Percentiles rank a stretch among this genome's conserved stretches.
Conservation (phyloP, 164 flowering plant genomes). For the Kalanchoe fedtschenkoi region DNA sequence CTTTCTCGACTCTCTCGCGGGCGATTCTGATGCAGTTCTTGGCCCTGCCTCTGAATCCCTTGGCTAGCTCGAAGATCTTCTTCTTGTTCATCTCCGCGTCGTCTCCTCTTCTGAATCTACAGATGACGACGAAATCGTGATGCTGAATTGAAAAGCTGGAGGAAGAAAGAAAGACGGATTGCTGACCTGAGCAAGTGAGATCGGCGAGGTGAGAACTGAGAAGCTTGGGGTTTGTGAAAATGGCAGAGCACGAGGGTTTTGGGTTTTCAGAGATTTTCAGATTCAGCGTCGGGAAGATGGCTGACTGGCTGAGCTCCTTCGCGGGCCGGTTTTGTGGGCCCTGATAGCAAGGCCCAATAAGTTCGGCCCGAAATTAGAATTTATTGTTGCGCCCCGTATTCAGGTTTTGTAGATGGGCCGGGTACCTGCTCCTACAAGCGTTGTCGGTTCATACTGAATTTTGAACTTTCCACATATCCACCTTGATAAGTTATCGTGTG, state of each 20-base stretch:
- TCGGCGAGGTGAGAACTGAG: background rate
- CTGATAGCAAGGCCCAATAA: no score
- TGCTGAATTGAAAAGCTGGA: background rate
- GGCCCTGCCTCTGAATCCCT: slow-evolving; percentile 85
- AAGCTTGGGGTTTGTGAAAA: background rate
- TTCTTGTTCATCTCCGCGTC: slow-evolving; percentile 55
- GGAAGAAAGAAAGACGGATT: background rate
- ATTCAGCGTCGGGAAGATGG: no score
- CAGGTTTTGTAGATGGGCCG: no score
- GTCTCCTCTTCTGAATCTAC: slow-evolving; percentile 9
- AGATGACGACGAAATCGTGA: background rate
- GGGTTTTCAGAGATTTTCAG: background rate
- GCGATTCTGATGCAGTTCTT: slow-evolving; percentile 90
- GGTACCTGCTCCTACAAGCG: no score
- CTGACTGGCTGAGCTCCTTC: no score
- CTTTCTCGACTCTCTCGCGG: slow-evolving; percentile 89
- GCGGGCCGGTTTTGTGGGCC: no score
- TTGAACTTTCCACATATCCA: no score
- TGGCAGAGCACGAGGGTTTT: background rate
- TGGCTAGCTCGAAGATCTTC: slow-evolving; percentile 68
- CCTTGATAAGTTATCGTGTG: no score
- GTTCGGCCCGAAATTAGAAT: no score
- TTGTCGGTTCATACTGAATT: no score
- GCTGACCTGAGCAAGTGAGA: background rate
- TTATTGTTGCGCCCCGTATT: no score